Percentiles rank a stretch among this genome's conserved stretches.
Evolutionary conservation across 2,329 filamentous ascomycete genomes (phyloP).

Genomic region (Achaetomium macrosporum): DNA sequence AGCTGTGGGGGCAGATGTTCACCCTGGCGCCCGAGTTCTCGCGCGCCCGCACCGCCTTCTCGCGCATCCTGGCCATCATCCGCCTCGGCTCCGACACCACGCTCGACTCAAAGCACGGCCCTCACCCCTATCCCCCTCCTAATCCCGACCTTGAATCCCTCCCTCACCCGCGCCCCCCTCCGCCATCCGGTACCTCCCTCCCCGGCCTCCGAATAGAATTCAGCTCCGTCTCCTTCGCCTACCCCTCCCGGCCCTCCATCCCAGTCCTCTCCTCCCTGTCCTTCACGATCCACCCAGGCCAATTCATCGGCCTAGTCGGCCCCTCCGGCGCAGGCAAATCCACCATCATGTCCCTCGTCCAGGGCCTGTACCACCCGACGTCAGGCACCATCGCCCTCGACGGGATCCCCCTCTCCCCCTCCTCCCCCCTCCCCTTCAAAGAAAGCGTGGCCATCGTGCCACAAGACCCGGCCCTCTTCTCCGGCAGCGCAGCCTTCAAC

Average conservation of each 20-base stretch:
- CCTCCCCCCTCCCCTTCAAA: slow-evolving; percentile 28
- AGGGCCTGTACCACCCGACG: slow-evolving; percentile 49
- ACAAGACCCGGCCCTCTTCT: slow-evolving; percentile 72
- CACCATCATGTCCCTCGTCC: slow-evolving; percentile 42
- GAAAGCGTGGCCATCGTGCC: slow-evolving; percentile 57
- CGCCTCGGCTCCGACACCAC: slow-evolving; percentile 34
- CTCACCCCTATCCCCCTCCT: neutral
- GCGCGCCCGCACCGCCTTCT: slow-evolving; percentile 57
- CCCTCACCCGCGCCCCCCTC: neutral
- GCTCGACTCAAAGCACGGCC: neutral
- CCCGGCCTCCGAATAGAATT: slow-evolving; percentile 39
- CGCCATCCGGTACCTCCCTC: neutral
- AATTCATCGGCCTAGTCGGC: slow-evolving; percentile 40
- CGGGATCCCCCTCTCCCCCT: slow-evolving; percentile 33
- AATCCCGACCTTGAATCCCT: neutral
- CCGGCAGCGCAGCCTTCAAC: slow-evolving; percentile 38
- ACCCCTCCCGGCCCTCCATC: slow-evolving; percentile 52
- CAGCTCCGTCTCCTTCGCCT: slow-evolving; percentile 64
- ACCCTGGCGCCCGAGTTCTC: slow-evolving; percentile 68
- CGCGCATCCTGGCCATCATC: slow-evolving; percentile 49
- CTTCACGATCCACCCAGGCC: slow-evolving; percentile 33
- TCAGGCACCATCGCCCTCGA: slow-evolving; percentile 48
- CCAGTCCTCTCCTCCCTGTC: slow-evolving; percentile 40
- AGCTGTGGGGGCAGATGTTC: slow-evolving; percentile 70
- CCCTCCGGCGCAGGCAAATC: slow-evolving; percentile 44